phyloP scores from a whole-genome alignment of 2,329 filamentous ascomycete genomes.

The Lachnellula cervina region DNA sequence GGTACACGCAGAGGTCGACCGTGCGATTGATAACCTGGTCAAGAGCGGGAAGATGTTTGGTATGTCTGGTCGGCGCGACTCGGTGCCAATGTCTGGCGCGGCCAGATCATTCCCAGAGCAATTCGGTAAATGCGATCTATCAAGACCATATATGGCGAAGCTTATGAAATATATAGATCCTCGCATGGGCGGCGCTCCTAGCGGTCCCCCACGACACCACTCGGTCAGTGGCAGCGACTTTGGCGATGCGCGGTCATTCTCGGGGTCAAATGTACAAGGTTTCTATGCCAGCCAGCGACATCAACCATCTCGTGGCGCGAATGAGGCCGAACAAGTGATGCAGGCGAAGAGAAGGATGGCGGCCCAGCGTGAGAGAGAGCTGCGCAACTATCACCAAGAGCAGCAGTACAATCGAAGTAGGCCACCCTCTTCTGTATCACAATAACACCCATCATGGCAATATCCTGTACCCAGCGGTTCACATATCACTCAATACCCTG shows the following conservation, averaged over 20 bases:
- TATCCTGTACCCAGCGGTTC: conserved; percentile 31
- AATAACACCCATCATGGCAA: conserved; percentile 27
- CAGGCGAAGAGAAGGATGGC: conserved; percentile 99
- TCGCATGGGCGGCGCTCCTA: conserved; percentile 57
- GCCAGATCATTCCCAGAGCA: conserved; percentile 50
- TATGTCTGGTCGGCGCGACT: conserved; percentile 70
- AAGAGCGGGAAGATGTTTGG: conserved; percentile 95
- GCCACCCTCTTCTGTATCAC: conserved; percentile 73
- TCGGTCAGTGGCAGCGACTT: conserved; percentile 68
- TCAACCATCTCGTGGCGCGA: conserved; percentile 74
- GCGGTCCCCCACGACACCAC: conserved; percentile 67
- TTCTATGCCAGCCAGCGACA: conserved; percentile 94
- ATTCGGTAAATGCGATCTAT: conserved; percentile 47
- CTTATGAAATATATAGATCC: conserved; percentile 50
- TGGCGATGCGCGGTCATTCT: conserved; percentile 65
- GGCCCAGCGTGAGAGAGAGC: conserved; percentile 96
- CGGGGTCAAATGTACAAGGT: conserved; percentile 77
- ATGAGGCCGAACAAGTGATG: conserved; percentile 96
- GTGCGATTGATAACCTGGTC: conserved; percentile 88
- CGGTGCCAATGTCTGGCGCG: conserved; percentile 58
- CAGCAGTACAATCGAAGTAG: conserved; percentile 99
- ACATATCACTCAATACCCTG: conserved; percentile 29
- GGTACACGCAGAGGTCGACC: conserved; percentile 73
- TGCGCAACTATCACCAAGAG: conserved; percentile 99
- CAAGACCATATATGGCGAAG: conserved; percentile 12